Conservation (phyloP, 2,329 filamentous ascomycete species). For the Rasamsonia emersonii region DNA sequence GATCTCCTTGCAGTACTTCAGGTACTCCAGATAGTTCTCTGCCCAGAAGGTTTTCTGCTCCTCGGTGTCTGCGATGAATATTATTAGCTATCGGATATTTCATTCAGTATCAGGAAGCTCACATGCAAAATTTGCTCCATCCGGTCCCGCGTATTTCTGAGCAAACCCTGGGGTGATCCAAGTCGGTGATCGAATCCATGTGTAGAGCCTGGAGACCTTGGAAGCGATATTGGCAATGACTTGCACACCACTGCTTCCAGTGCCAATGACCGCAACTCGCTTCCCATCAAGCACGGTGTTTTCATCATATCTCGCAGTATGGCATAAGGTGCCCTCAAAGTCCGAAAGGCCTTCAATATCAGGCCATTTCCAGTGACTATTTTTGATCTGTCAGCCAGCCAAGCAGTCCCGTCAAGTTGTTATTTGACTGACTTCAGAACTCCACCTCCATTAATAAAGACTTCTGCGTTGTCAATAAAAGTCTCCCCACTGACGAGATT, state of each 20-base stretch:
- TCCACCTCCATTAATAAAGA: constrained; percentile 3
- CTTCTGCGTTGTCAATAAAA: neutral
- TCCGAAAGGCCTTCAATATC: neutral
- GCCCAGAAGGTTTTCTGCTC: constrained; percentile 1
- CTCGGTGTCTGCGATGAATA: neutral
- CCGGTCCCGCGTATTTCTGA: constrained; percentile 1
- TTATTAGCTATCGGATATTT: neutral
- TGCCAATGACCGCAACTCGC: constrained; percentile 3
- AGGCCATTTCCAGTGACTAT: constrained; percentile 5
- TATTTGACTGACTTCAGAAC: constrained; percentile 2
- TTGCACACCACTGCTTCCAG: constrained; percentile 1
- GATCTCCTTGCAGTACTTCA: constrained; percentile 19
- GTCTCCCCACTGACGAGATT: neutral
- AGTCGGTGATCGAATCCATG: constrained; percentile 1
- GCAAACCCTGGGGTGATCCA: constrained; percentile 3
- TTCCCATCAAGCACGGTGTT: neutral
- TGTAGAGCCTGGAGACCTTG: too few species aligned
- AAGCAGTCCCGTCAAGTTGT: too few species aligned
- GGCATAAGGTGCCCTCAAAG: constrained; percentile 1
- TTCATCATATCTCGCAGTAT: constrained; percentile 1
- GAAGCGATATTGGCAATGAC: constrained; percentile 1
- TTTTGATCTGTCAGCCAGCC: neutral
- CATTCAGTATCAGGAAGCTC: neutral
- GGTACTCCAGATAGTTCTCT: neutral
- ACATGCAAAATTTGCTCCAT: constrained; percentile 3